Evolutionary conservation across 1,284 basidiomycete genomes (phyloP).

Genomic region (Stygiomarasmius scandens): DNA sequence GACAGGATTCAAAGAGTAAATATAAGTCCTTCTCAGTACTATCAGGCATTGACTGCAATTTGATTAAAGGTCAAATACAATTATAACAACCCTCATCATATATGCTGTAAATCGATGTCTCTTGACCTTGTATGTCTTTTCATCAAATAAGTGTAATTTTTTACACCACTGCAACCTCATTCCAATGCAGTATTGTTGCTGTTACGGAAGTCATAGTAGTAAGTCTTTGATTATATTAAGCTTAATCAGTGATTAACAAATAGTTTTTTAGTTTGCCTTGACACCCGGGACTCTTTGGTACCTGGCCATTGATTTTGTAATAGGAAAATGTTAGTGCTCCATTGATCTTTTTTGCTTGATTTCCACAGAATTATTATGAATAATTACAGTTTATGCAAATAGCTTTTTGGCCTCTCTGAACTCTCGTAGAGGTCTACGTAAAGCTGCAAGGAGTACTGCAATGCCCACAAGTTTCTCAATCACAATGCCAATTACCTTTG

Average conservation of each 20-base stretch:
- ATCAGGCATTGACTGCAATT: neutral
- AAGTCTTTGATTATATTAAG: constrained; percentile 14
- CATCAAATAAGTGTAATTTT: neutral
- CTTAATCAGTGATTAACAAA: neutral
- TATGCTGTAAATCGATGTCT: constrained; percentile 43
- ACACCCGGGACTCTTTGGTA: constrained; percentile 38
- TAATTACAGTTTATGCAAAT: constrained; percentile 36
- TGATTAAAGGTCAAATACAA: constrained; percentile 32
- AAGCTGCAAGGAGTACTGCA: neutral
- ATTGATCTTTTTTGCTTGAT: neutral
- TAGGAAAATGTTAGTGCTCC: constrained; percentile 37
- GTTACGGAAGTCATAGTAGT: constrained; percentile 39
- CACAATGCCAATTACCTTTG: no score
- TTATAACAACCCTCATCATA: constrained; percentile 37
- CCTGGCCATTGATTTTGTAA: constrained; percentile 41
- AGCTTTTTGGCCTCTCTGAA: constrained; percentile 42
- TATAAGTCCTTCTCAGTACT: neutral
- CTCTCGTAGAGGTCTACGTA: constrained; percentile 27
- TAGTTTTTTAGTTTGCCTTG: constrained; percentile 8
- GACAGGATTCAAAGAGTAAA: constrained; percentile 33
- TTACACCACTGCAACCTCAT: neutral
- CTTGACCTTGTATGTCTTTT: constrained; percentile 35
- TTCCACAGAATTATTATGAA: no score
- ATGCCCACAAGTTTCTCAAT: no score
- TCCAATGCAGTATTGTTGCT: constrained; percentile 31